Percentiles rank a stretch among this genome's conserved stretches.
These are phyloP conservation scores for Zasmidium cellare DNA, from an alignment of 2,329 filamentous ascomycete genomes.

Conservation along the genomic window DNA sequence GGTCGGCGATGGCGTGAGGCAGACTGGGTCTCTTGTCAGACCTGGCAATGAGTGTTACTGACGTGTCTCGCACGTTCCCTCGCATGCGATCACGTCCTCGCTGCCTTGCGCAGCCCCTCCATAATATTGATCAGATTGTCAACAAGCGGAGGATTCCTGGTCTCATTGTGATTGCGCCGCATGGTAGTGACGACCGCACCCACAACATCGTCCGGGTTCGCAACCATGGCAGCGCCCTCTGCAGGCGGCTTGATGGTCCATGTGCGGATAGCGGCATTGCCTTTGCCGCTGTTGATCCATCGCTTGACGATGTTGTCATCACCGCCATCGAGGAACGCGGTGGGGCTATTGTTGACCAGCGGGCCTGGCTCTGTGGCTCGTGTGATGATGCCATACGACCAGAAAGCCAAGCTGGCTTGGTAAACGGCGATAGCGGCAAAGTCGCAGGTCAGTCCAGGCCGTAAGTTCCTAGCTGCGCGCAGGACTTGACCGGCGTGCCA, in stretches of 20 bases:
- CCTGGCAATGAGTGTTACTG: too few species aligned
- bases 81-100: slow-evolving; percentile 25
- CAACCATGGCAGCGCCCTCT: slow-evolving; percentile 39
- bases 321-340: slow-evolving; percentile 55
- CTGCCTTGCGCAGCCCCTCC: slow-evolving; percentile 51
- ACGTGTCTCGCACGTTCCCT: neutral
- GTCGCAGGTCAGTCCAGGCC: slow-evolving; percentile 44
- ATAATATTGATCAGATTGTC: slow-evolving; percentile 67
- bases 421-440: slow-evolving; percentile 70
- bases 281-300: slow-evolving; percentile 36
- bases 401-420: slow-evolving; percentile 66
- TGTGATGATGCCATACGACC: slow-evolving; percentile 64
- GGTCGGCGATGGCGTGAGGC: too few species aligned
- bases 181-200: slow-evolving; percentile 59
- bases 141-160: slow-evolving; percentile 58
- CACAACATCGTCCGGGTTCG: slow-evolving; percentile 61
- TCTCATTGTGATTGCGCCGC: slow-evolving; percentile 50
- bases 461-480: slow-evolving; percentile 54
- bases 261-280: slow-evolving; percentile 32
- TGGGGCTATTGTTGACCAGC: slow-evolving; percentile 39
- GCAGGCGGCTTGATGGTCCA: slow-evolving; percentile 22
- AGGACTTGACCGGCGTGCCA: slow-evolving; percentile 70
- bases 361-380: slow-evolving; percentile 43
- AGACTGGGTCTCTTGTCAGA: too few species aligned
- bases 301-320: slow-evolving; percentile 53